Percentiles rank a stretch among this genome's conserved stretches.
Evolutionary conservation across 2,329 filamentous ascomycete species (phyloP).

Genomic region (Diaporthe velutina): DNA sequence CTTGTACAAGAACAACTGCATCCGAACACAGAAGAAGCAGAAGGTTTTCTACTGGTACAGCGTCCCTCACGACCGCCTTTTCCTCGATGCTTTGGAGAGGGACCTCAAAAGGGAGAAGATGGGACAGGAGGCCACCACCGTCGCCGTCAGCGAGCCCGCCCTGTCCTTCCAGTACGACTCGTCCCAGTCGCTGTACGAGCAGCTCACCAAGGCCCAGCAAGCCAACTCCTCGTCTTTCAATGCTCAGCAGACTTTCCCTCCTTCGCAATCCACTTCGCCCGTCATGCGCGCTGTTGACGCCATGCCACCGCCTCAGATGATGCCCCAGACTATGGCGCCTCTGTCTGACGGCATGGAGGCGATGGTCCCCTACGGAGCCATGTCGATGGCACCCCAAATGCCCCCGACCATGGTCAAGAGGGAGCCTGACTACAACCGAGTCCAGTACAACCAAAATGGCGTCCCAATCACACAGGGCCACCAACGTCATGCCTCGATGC

Average conservation of each 20-base stretch:
- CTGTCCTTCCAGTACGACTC: slow-evolving; percentile 99
- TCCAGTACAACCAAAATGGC: slow-evolving; percentile 93
- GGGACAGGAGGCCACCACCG: slow-evolving; percentile 96
- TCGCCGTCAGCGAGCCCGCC: slow-evolving; percentile 96
- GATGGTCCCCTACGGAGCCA: slow-evolving; percentile 77
- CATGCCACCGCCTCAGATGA: slow-evolving; percentile 83
- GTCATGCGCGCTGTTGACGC: slow-evolving; percentile 91
- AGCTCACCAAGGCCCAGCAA: slow-evolving; percentile 99
- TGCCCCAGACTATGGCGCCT: slow-evolving; percentile 66
- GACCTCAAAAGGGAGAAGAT: slow-evolving; percentile 99
- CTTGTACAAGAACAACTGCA: slow-evolving; percentile 99
- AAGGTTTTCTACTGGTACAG: slow-evolving; percentile 99
- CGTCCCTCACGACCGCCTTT: slow-evolving; percentile 96
- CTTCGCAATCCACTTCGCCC: slow-evolving; percentile 87
- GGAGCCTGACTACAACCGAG: slow-evolving; percentile 84
- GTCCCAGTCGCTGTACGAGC: slow-evolving; percentile 98
- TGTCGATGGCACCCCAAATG: slow-evolving; percentile 77
- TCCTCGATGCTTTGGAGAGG: slow-evolving; percentile 96
- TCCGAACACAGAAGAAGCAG: slow-evolving; percentile 99
- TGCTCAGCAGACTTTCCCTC: slow-evolving; percentile 79
- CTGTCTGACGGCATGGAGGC: slow-evolving; percentile 76
- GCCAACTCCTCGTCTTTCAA: slow-evolving; percentile 98
- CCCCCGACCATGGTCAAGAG: slow-evolving; percentile 85
- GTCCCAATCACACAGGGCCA: slow-evolving; percentile 86
- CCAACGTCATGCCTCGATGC: slow-evolving; percentile 98